Percentiles rank a stretch among this genome's conserved stretches.
phyloP scores from a whole-genome alignment of 2,329 filamentous ascomycete species.

The Fusarium pseudocircinatum region DNA sequence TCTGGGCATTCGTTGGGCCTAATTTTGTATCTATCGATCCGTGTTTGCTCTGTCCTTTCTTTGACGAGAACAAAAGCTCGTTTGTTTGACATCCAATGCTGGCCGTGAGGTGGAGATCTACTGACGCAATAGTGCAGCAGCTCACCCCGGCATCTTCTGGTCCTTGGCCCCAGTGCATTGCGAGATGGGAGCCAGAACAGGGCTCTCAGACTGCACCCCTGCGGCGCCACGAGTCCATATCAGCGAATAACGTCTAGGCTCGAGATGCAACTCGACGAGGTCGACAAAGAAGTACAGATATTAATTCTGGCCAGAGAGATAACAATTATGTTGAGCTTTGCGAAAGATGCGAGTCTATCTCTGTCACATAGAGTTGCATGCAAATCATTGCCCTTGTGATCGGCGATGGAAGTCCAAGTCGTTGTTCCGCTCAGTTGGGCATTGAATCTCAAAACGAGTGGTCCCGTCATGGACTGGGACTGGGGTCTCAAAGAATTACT shows the following conservation, averaged over 20 bases:
- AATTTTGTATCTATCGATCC: conserved; percentile 3
- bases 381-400: conserved; percentile 29
- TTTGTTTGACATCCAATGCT: conserved; percentile 26
- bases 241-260: conserved; percentile 25
- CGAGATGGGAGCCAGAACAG: conserved; percentile 31
- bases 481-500: conserved; percentile 12
- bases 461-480: conserved; percentile 24
- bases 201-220: conserved; percentile 28
- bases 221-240: conserved; percentile 22
- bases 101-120: conserved; percentile 33
- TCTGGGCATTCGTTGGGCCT: conserved; percentile 11
- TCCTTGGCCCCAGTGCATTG: conserved; percentile 24
- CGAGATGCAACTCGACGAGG: conserved; percentile 7
- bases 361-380: conserved; percentile 18
- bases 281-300: conserved; percentile 8
- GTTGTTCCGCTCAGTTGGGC: conserved; percentile 28
- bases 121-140: conserved; percentile 45
- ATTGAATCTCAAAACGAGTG: conserved; percentile 30
- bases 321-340: neutral
- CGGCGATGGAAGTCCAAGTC: conserved; percentile 17
- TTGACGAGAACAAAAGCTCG: conserved; percentile 19
- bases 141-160: conserved; percentile 28
- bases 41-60: conserved; percentile 5
- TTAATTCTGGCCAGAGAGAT: neutral
- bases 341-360: conserved; percentile 20